Percentiles rank a stretch among this genome's conserved stretches.
These are phyloP conservation scores for Penicillium steckii DNA, from an alignment of 495 filamentous ascomycete genomes.

Conservation along the genomic window DNA sequence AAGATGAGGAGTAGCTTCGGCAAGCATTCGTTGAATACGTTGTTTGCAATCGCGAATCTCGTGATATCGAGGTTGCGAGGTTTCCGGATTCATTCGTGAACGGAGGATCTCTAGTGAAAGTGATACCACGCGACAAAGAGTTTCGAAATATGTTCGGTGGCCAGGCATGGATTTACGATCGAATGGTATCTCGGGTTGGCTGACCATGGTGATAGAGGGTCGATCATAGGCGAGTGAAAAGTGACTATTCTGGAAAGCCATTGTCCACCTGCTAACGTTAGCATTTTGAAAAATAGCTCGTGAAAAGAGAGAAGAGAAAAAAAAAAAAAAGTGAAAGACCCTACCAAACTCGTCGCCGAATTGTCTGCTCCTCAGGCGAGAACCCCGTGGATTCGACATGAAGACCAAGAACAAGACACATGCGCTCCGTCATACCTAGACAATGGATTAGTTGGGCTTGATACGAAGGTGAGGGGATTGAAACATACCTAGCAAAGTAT, in stretches of 20 bases:
- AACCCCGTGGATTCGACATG: conserved; percentile 52
- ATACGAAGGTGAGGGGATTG: neutral
- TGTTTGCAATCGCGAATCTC: conserved; percentile 53
- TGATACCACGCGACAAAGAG: conserved; percentile 53
- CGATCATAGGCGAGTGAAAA: conserved; percentile 62
- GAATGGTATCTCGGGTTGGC: conserved; percentile 50
- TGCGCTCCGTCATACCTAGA: conserved; percentile 56
- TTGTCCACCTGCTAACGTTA: conserved; percentile 46
- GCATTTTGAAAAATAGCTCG: neutral
- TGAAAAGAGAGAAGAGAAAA: neutral
- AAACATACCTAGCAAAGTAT: conserved; percentile 53
- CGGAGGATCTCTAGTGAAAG: conserved; percentile 56
- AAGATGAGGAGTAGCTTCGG: conserved; percentile 52
- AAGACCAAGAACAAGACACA: conserved; percentile 59
- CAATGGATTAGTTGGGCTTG: conserved; percentile 1
- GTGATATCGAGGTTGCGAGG: conserved; percentile 37
- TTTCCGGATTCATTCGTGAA: conserved; percentile 43
- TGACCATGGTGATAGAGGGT: conserved; percentile 53
- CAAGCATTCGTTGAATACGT: conserved; percentile 49
- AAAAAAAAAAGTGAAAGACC: neutral
- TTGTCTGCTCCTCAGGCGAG: conserved; percentile 31
- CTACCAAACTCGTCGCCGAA: conserved; percentile 44
- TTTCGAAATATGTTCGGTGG: conserved; percentile 52
- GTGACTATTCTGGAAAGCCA: conserved; percentile 62
- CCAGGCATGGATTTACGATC: conserved; percentile 48